Percentiles rank a stretch among this genome's conserved stretches.
Conservation (phyloP, 768 basidiomycete genomes). For the Russula emetica region DNA sequence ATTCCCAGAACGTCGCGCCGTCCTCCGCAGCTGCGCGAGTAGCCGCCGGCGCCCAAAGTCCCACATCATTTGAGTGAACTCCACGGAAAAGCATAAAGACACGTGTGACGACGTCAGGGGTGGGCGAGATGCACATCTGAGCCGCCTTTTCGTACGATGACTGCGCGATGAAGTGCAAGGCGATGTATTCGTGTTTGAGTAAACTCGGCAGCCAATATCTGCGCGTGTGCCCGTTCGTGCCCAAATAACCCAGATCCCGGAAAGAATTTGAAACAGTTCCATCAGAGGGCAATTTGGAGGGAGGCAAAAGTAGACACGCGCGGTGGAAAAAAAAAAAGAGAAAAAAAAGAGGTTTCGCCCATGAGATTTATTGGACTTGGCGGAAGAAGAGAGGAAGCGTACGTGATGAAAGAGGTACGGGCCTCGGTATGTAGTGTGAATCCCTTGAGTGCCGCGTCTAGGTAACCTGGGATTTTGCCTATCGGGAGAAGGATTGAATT, state of each 20-base stretch:
- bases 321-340: neutral
- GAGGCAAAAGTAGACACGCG: no score
- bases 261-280: neutral
- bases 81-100: constrained; percentile 49
- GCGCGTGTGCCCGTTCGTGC: neutral
- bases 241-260: neutral
- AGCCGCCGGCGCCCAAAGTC: constrained; percentile 31
- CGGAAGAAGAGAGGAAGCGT: constrained; percentile 25
- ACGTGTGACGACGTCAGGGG: constrained; percentile 42
- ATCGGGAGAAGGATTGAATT: constrained; percentile 31
- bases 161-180: constrained; percentile 46
- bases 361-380: constrained; percentile 18
- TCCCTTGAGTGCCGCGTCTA: constrained; percentile 34
- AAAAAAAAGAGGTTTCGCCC: neutral
- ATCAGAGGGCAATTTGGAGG: no score
- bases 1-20: constrained; percentile 25
- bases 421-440: constrained; percentile 43
- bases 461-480: constrained; percentile 35
- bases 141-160: constrained; percentile 41
- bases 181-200: constrained; percentile 39
- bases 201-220: constrained; percentile 45
- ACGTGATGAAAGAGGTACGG: constrained; percentile 47
- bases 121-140: constrained; percentile 37
- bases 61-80: constrained; percentile 30
- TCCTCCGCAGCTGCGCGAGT: constrained; percentile 30